Evolutionary conservation across 208 protist species (phyloP).

Genomic region (Borovskyia barvae): DNA sequence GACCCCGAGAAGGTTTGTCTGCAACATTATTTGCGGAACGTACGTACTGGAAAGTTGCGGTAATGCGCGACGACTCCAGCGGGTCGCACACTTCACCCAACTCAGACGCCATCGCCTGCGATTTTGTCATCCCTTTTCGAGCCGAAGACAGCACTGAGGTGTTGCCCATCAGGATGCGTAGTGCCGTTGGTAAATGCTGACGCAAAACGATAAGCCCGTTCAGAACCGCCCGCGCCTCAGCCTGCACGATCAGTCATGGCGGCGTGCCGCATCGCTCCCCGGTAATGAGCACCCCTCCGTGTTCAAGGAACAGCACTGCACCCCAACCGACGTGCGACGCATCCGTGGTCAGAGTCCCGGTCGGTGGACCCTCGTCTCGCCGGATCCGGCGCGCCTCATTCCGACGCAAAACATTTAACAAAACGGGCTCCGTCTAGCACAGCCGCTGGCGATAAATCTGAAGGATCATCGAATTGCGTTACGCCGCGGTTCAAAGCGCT

Average conservation of each 20-base stretch:
- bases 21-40: background rate
- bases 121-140: background rate
- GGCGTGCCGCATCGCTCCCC: background rate
- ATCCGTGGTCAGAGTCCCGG: slow-evolving; percentile 1
- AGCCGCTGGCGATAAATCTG: background rate
- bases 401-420: too few relatives aligned
- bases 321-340: slow-evolving; percentile 14
- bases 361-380: background rate
- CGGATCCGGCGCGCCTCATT: too few relatives aligned
- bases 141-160: background rate
- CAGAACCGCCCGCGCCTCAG: slow-evolving; percentile 9
- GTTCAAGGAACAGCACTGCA: slow-evolving; percentile 4
- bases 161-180: slow-evolving; percentile 1
- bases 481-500: background rate
- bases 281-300: background rate
- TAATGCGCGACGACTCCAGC: background rate
- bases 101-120: too few relatives aligned
- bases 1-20: background rate
- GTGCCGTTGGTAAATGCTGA: background rate
- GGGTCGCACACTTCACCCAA: background rate
- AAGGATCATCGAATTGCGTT: background rate
- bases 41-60: background rate
- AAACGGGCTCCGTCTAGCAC: too few relatives aligned
- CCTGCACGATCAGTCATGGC: slow-evolving; percentile 10
- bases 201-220: background rate